Conservation (phyloP, 2,329 filamentous ascomycete genomes). For the Thielaviopsis ethacetica region DNA sequence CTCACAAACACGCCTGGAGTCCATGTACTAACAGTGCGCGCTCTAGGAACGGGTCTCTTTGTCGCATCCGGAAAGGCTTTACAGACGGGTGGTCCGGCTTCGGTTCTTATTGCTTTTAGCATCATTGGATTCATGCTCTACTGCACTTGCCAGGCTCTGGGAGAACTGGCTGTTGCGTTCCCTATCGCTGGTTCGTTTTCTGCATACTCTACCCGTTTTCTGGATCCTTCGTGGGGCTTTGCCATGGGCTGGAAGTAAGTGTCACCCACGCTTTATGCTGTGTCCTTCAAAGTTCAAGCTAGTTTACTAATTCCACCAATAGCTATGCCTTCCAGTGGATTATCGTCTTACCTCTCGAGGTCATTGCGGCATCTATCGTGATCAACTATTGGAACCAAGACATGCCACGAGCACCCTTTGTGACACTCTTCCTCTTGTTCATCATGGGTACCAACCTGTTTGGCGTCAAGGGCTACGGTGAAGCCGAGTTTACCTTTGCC, state of each 20-base stretch:
- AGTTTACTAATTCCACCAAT: not conserved
- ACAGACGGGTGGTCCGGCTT: conserved; percentile 58
- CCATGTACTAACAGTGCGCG: conserved; percentile 6
- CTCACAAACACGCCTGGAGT: too few relatives aligned
- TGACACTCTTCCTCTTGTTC: conserved; percentile 60
- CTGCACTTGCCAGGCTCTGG: conserved; percentile 79
- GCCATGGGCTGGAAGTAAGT: conserved; percentile 86
- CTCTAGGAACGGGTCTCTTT: conserved; percentile 62
- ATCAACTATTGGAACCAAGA: conserved; percentile 60
- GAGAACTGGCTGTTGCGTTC: conserved; percentile 80
- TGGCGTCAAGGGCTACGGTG: conserved; percentile 75
- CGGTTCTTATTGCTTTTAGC: conserved; percentile 58
- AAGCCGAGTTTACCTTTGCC: conserved; percentile 77
- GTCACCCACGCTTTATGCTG: conserved; percentile 17
- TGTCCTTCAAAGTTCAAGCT: conserved; percentile 5
- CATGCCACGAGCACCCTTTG: conserved; percentile 57
- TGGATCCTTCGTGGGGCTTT: conserved; percentile 89
- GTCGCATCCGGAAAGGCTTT: conserved; percentile 65
- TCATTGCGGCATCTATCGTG: conserved; percentile 74
- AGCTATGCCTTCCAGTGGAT: conserved; percentile 83
- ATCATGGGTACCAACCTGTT: conserved; percentile 77
- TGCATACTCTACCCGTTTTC: conserved; percentile 77
- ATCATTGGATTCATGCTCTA: conserved; percentile 79
- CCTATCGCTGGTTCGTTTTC: conserved; percentile 87
- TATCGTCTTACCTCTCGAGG: conserved; percentile 65